A percentile compares a stretch with the other conserved stretches of the same genome.
Conservation (phyloP, 257 asterid species). For the Cordia subcordata region DNA sequence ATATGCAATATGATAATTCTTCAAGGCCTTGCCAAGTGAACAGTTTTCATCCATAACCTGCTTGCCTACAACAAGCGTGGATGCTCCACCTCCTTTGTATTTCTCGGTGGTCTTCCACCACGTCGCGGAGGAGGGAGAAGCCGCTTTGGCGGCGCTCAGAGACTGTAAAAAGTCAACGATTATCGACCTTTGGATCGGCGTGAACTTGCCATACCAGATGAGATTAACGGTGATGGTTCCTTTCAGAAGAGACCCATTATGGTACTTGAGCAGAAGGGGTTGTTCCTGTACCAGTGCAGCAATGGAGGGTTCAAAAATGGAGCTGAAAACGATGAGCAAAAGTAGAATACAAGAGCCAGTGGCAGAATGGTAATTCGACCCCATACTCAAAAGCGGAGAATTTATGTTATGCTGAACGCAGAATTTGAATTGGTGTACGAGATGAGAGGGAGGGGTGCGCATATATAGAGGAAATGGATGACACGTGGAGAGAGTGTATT, state of each 20-base stretch:
- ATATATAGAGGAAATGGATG: not conserved
- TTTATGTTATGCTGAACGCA: not conserved
- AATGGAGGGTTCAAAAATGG: not conserved
- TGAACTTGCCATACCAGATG: conserved; percentile 44
- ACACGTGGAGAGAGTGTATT: conserved; percentile 22
- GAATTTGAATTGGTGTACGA: not conserved
- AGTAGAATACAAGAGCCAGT: not conserved
- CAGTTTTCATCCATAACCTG: conserved; percentile 50
- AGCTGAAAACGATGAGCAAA: not conserved
- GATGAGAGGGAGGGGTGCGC: not conserved
- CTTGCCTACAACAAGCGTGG: conserved; percentile 37
- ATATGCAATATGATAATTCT: conserved; percentile 36
- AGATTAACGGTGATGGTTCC: conserved; percentile 36
- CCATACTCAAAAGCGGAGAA: conserved; percentile 7
- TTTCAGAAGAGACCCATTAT: conserved; percentile 32
- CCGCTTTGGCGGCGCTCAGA: conserved; percentile 2
- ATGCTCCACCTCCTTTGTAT: conserved; percentile 37
- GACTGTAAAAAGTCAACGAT: conserved; percentile 38
- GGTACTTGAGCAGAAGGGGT: conserved; percentile 34
- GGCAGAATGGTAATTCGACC: not conserved
- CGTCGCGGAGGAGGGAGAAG: conserved; percentile 14
- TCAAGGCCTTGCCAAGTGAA: conserved; percentile 52
- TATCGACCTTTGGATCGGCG: conserved; percentile 31
- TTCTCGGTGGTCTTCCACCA: conserved; percentile 46
- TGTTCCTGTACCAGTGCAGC: conserved; percentile 29